These are phyloP conservation scores for Phytophthora capsici DNA, from an alignment of 352 stramenopile genomes.

Conservation along the genomic window DNA sequence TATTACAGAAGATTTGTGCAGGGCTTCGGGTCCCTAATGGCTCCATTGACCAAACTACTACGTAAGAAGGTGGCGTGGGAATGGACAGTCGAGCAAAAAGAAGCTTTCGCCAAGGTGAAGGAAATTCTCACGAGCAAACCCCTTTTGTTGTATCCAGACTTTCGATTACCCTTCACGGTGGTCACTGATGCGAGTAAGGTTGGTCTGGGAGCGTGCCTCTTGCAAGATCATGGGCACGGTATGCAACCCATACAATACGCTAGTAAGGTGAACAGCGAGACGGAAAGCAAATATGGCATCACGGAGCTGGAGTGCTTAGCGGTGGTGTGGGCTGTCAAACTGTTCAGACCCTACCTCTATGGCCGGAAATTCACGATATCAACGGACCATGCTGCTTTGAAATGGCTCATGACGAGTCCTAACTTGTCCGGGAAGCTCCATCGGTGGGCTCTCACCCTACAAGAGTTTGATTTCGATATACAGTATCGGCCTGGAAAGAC, in stretches of 20 bases:
- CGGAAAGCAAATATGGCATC: not conserved
- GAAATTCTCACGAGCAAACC: not conserved
- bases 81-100: not conserved
- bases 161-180: not conserved
- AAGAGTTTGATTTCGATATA: too few species aligned
- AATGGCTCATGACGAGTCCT: too few species aligned
- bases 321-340: too few species aligned
- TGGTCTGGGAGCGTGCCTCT: not conserved
- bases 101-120: not conserved
- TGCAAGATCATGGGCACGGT: not conserved
- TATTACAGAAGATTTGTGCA: not conserved
- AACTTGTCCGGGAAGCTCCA: too few species aligned
- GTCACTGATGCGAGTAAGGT: not conserved
- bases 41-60: constrained; percentile 25
- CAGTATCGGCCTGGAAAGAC: too few species aligned
- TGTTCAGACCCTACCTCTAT: too few species aligned
- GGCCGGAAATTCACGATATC: too few species aligned
- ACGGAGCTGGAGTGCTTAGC: too few species aligned
- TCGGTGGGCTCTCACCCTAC: too few species aligned
- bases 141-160: not conserved
- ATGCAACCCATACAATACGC: not conserved
- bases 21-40: not conserved
- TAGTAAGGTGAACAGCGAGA: not conserved
- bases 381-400: too few species aligned
- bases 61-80: not conserved